Base-by-base conservation (phyloP, 2,329 filamentous ascomycete genomes). In the Laburnicola sp. region DNA sequence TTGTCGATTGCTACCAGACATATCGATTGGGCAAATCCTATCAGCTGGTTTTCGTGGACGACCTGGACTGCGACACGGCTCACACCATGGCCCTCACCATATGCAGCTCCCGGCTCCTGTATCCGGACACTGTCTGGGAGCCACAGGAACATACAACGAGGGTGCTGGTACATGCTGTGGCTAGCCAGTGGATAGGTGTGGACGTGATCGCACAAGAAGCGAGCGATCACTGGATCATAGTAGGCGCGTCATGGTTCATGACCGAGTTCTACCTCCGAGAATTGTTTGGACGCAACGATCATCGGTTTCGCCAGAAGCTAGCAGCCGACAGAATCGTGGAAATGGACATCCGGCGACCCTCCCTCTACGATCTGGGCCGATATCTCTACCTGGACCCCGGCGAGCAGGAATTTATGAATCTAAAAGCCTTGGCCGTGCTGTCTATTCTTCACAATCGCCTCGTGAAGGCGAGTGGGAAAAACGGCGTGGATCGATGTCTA, bases 361-460 rank as follows among this genome's bases (percentile, higher is more conserved):
- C 90, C 0, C 80, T 99, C 8, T 86, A 87, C 56, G 86, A 91
- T 30, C 84, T 96, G 42, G 94, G 95, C 22, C 81, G 86, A 26
- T 79, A 87, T 43, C 77, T 97, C 7, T 85, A 89, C 57, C 76
- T 97, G 4, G 92, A 95, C 61, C 82, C 86, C 40, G 91, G 88
- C n/a, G 90, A 96, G 69, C 81, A 87, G 58, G 89, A 96, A 0
- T 97, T 99, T 59, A 87, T 99, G 81, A 82, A 86, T 11, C 78
- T 97, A 46, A 99, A 99, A 73, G 89, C 93, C 2, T 86, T 93
- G 0, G 78, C 97, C 22, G 90, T 99, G 3, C 81, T 99, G 10
- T 97, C 93, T 69, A 96, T 97, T 44, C 82, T 99, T 5, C 94
- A 99, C 69, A 90, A 92, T 63, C 84, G 94, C 35, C 82, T 99